Base-by-base conservation (phyloP, 116 monocot species). In the Phalaenopsis hybrid region DNA sequence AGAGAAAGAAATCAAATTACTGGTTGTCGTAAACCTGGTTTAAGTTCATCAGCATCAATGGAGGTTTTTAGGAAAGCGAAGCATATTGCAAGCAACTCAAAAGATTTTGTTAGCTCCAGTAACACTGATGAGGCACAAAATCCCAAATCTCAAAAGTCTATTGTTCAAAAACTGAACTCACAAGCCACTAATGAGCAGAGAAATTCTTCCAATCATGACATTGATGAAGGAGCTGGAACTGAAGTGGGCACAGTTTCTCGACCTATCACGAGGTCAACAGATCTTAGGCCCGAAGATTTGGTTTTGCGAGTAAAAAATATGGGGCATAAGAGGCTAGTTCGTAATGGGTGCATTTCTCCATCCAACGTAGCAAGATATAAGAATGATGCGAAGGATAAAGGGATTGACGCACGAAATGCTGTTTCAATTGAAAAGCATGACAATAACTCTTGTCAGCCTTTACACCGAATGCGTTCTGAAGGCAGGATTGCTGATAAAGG, bases 281-380 rank as follows among this genome's bases (percentile, higher is more conserved):
- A 20, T 74, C 48, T 20, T 15, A 58, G 33, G 6, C 79, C 6
- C 25, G 2, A 31, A 18, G 41, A 59, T 5, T 8, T 8, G 13
- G 79, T 4, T 41, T 44, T 59, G 57, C 33, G 25, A 8, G 45
- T 46, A 16, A 80, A 75, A 67, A 65, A 46, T 11, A 63, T 28
- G 48, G 55, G 48, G n/a, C 84, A 77, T 44, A 79, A 81, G 81
- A 78, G 49, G 68, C 77, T 81, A 44, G 75, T 84, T 28, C 58
- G 78, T 0, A 79, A 84, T 81, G 81, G 79, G 15, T 79, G 83
- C 68, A 84, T 84, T 63, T 82, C 82, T 69, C 80, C 79, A 9
- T 31, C 57, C 23, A 84, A 82, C 55, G 80, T 70, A 45, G 75
- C 81, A 65, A 34, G 41, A 13, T 57, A 21, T 80, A 83, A 51